Evolutionary conservation across 2,329 filamentous ascomycete genomes (phyloP).

Genomic region (Trichoderma sp.): DNA sequence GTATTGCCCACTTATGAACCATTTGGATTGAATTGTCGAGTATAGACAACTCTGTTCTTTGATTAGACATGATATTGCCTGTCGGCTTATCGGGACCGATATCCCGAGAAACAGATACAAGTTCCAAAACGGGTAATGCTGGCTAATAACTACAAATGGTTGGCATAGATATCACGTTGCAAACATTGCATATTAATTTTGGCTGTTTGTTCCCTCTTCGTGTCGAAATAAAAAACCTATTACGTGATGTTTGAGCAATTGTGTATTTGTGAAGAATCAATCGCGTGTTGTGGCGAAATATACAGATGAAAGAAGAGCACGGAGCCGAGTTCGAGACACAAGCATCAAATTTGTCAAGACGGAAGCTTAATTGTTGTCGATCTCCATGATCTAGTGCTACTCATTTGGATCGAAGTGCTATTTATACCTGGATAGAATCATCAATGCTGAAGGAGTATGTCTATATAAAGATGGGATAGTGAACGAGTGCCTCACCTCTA

Average conservation of each 20-base stretch:
- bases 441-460: not conserved
- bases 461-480: not conserved
- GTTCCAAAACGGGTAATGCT: not conserved
- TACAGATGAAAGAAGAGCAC: not conserved
- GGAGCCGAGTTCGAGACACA: not conserved
- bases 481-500: not conserved
- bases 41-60: not conserved
- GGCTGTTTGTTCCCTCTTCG: not conserved
- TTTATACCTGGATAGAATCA: not conserved
- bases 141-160: not conserved
- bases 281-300: not conserved
- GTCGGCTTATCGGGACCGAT: not conserved
- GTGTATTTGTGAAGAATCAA: not conserved
- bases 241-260: not conserved
- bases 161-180: not conserved
- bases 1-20: not conserved
- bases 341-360: not conserved
- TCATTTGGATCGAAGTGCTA: not conserved
- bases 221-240: not conserved
- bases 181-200: not conserved
- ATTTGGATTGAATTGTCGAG: not conserved
- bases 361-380: not conserved
- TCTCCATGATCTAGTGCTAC: not conserved
- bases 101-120: not conserved
- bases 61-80: not conserved